These are phyloP conservation scores for Rosa rugosa DNA, from an alignment of 306 rosid genomes.

Conservation along the genomic window DNA sequence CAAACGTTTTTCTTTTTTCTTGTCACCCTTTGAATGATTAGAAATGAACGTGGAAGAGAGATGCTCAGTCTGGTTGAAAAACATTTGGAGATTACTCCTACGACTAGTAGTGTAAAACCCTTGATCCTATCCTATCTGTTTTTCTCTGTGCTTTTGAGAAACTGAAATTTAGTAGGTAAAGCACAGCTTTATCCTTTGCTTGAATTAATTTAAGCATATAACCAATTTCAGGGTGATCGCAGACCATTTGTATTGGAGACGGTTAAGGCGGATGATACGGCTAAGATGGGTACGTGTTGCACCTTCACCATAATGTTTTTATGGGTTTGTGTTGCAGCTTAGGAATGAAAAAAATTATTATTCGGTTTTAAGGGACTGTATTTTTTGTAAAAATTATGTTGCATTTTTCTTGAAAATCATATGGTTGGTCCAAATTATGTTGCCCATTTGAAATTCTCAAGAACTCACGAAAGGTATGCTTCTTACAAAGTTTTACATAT, in stretches of 20 bases:
- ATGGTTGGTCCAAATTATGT: neutral
- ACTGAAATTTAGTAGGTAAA: neutral
- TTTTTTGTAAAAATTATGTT: neutral
- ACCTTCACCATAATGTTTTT: constrained; percentile 10
- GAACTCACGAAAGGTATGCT: neutral
- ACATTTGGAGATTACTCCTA: constrained; percentile 65
- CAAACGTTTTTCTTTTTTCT: neutral
- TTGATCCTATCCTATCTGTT: constrained; percentile 25
- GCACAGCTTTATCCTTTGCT: neutral
- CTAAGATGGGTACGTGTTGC: constrained; percentile 69
- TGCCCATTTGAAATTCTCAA: neutral
- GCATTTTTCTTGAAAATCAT: neutral
- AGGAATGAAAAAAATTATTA: neutral
- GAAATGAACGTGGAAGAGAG: constrained; percentile 93
- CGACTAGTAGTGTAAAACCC: constrained; percentile 58
- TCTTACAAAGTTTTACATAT: neutral
- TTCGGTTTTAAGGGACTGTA: neutral
- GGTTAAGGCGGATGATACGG: constrained; percentile 91
- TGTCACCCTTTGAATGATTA: constrained; percentile 33
- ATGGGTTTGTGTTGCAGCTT: neutral
- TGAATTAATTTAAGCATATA: constrained; percentile 4
- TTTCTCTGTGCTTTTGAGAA: neutral
- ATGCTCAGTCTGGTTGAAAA: constrained; percentile 76
- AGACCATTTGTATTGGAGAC: constrained; percentile 87
- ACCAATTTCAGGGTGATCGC: constrained; percentile 64